A percentile compares a stretch with the other conserved stretches of the same genome.
phyloP scores from a whole-genome alignment of 305 asterid species.

The Solanum hybrid region DNA sequence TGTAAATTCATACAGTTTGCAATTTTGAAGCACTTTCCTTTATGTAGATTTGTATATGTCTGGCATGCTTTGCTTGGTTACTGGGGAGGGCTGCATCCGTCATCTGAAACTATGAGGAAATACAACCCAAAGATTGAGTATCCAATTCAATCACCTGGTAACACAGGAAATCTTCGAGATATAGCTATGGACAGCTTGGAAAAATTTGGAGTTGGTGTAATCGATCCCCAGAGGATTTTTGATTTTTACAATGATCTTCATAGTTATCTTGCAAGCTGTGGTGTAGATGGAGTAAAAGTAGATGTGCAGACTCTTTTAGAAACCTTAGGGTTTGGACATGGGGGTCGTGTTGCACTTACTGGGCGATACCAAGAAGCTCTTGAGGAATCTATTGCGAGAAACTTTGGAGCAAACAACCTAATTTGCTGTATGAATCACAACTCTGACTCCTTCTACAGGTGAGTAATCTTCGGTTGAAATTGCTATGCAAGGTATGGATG shows the following conservation, averaged over 20 bases:
- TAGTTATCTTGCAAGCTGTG: not conserved
- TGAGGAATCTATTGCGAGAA: not conserved
- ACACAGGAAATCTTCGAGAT: constrained; percentile 32
- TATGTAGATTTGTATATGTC: constrained; percentile 21
- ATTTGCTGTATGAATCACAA: not conserved
- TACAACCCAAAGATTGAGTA: constrained; percentile 33
- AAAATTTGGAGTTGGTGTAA: constrained; percentile 47
- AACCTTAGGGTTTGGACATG: not conserved
- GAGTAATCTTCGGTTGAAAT: not conserved
- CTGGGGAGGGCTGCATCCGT: constrained; percentile 35
- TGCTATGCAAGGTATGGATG: not conserved
- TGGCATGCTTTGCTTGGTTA: constrained; percentile 41
- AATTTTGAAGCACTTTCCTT: not conserved
- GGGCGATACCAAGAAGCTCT: not conserved
- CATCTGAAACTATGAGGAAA: not conserved
- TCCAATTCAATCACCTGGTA: constrained; percentile 58
- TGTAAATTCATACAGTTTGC: not conserved
- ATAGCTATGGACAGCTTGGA: constrained; percentile 45
- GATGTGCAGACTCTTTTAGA: not conserved
- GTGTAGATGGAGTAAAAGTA: not conserved
- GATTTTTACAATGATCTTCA: constrained; percentile 44
- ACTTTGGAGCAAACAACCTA: not conserved
- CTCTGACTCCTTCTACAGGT: not conserved
- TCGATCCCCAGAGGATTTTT: constrained; percentile 30
- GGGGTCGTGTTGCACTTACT: not conserved